Evolutionary conservation across 768 basidiomycete species (phyloP), one percentile per base, ranked within the genome.

Genomic region (Agaricus sinodeliciosus): DNA sequence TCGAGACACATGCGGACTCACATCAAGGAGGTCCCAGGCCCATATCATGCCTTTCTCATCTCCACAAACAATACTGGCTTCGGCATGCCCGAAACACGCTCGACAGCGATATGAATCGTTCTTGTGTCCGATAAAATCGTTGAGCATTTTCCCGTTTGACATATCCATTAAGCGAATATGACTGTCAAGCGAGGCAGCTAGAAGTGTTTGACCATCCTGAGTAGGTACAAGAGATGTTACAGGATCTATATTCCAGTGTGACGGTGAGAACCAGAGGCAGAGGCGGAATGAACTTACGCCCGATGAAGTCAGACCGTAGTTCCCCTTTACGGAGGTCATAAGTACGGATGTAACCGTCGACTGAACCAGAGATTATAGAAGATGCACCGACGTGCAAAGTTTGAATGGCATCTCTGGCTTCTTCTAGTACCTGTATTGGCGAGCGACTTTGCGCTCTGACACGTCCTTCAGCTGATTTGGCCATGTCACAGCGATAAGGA

Each of bases 291-390:
- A 12, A 80, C 90, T 61, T 66, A 94, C 93, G 81, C 7, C 95
- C 95, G 58, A 98, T 79, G 63, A 83, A 93, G 67, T 99, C 96
- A 41, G 88, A 79, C 7, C 87, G 81, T 26, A 97, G 70, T 65
- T 95, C 84, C 19, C 96, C 96, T 73, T 87, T 92, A 48, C 96
- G 86, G 28, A 99, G 75, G 67, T 99, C 96, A 68, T 98, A 97
- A 8, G 90, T 91, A 16, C 96, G 82, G 41, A 95, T 83, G 63
- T 87, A 78, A 2, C 96, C 95, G 57, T 99, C 96, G 4, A 96
- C 86, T 3, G 91, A 92, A 8, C 92, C 93, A 2, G 90, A 75
- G 37, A 85, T 72, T 59, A 98, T 79, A 48, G 77, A 80, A 19
- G 82, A 79, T 19, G 78, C 64, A 11, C 77, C 81, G 39, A 93